Evolutionary conservation across 2,329 filamentous ascomycete species (phyloP).

Genomic region (Hymenoscyphus infarciens): DNA sequence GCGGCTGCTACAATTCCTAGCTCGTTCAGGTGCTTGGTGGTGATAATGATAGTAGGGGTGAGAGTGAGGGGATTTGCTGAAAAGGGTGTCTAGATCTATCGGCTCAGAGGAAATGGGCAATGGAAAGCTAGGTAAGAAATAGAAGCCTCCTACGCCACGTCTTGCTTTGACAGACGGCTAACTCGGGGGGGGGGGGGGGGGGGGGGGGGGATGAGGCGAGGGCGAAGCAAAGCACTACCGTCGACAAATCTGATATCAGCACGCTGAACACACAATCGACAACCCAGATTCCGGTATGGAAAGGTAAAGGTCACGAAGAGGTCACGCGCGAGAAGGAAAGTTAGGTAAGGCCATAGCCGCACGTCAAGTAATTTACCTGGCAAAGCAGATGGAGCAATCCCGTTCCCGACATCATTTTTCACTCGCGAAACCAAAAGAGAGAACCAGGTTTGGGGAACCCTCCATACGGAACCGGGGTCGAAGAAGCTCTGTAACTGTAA

Average conservation of each 20-base stretch:
- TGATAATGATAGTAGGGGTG: neutral
- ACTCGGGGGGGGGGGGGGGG: neutral
- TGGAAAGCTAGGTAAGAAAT: neutral
- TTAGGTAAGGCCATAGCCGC: neutral
- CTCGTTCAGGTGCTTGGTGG: no score
- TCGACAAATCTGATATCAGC: neutral
- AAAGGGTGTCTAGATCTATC: neutral
- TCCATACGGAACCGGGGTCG: neutral
- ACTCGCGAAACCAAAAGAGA: neutral
- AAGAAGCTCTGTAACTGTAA: neutral
- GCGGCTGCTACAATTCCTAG: no score
- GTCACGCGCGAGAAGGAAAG: neutral
- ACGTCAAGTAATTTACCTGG: neutral
- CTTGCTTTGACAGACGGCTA: neutral
- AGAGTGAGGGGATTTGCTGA: neutral
- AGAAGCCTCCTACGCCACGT: neutral
- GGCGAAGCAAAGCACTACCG: slow-evolving; percentile 1
- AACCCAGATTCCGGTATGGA: neutral
- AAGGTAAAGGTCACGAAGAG: neutral
- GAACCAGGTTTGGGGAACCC: neutral
- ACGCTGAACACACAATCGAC: neutral
- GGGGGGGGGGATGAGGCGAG: slow-evolving; percentile 1
- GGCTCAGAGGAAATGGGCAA: neutral
- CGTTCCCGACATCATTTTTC: neutral
- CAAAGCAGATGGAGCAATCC: slow-evolving; percentile 1